Conservation (phyloP, 2,329 filamentous ascomycete genomes). For the Coniochaeta sp. region DNA sequence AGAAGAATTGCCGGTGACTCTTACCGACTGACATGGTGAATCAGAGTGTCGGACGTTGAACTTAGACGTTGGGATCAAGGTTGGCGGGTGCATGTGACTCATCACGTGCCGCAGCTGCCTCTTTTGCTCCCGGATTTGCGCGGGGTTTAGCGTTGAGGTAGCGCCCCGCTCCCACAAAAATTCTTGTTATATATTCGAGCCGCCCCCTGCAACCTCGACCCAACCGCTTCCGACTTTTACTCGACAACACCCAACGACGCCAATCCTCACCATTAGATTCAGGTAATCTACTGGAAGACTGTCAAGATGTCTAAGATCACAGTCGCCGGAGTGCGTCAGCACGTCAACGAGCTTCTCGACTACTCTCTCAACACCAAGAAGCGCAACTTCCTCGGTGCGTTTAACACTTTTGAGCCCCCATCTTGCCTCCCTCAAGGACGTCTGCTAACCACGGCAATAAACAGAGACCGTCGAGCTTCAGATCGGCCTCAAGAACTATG, state of each 20-base stretch:
- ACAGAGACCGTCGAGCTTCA: constrained; percentile 68
- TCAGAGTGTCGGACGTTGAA: background rate
- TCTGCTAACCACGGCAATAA: background rate
- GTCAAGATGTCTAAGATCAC: constrained; percentile 83
- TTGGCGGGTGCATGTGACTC: background rate
- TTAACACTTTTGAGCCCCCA: background rate
- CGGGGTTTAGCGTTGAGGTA: background rate
- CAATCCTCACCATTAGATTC: constrained; percentile 68
- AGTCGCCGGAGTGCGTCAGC: constrained; percentile 85
- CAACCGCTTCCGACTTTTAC: background rate
- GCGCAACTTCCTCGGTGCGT: constrained; percentile 76
- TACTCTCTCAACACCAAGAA: constrained; percentile 93
- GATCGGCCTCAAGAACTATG: constrained; percentile 97
- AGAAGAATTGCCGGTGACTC: background rate
- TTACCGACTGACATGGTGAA: background rate
- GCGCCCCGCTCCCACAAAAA: constrained; percentile 1
- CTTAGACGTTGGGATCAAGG: background rate
- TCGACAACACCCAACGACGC: constrained; percentile 22
- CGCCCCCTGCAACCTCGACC: background rate
- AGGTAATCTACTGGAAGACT: constrained; percentile 75
- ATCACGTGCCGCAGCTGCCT: background rate
- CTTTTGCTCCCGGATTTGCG: background rate
- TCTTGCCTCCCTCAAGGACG: background rate
- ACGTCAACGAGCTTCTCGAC: constrained; percentile 88
- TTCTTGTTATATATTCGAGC: background rate